Conservation (phyloP, 2,329 filamentous ascomycete genomes). For the Sporothrix variecibatus region DNA sequence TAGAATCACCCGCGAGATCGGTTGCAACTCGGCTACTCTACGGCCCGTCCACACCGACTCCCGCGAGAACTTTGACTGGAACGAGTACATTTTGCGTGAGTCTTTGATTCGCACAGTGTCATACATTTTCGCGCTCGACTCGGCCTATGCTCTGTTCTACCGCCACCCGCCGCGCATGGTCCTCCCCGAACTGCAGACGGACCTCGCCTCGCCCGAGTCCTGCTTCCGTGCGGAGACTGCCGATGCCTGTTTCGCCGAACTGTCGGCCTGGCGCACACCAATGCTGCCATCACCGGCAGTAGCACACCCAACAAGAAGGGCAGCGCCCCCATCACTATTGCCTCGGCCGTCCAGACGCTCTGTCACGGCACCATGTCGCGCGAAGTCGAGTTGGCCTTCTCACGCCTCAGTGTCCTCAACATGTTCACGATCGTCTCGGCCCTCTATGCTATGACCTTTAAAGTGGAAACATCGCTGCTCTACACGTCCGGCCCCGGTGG, state of each 20-base stretch:
- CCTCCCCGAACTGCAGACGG: constrained; percentile 5
- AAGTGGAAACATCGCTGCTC: constrained; percentile 16
- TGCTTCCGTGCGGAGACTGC: constrained; percentile 9
- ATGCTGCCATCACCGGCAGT: background rate
- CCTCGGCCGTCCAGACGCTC: background rate
- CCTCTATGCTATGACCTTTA: constrained; percentile 19
- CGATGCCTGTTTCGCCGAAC: constrained; percentile 16
- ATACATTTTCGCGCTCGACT: constrained; percentile 12
- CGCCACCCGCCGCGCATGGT: constrained; percentile 16
- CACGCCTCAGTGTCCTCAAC: constrained; percentile 8
- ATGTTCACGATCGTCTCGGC: constrained; percentile 22
- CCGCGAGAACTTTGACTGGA: constrained; percentile 5
- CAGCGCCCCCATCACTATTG: background rate
- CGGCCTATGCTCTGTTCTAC: constrained; percentile 16
- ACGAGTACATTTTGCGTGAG: constrained; percentile 19
- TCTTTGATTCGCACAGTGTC: constrained; percentile 6
- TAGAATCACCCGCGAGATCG: constrained; percentile 11
- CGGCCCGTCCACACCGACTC: background rate
- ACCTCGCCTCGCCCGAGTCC: constrained; percentile 10
- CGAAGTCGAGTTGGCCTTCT: constrained; percentile 15
- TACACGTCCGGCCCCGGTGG: constrained; percentile 13
- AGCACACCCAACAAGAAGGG: background rate
- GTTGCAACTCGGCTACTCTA: constrained; percentile 1
- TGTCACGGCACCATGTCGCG: constrained; percentile 12
- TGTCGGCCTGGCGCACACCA: constrained; percentile 9